Base-by-base conservation (phyloP, 768 basidiomycete species). In the Amylocystis lapponica region DNA sequence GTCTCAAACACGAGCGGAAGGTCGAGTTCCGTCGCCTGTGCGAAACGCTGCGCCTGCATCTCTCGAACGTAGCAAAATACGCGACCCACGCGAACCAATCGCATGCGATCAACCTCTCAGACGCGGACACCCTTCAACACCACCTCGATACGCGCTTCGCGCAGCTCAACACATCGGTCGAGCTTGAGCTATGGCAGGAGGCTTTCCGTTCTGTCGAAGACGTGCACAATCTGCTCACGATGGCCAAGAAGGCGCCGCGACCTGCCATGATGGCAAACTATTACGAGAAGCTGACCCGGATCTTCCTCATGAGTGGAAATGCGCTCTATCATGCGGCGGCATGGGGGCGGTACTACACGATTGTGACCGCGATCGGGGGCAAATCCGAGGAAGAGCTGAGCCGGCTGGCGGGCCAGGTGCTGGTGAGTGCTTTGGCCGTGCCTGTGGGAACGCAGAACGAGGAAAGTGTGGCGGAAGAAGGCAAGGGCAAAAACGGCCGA, bases 201-300 rank as follows among this genome's bases (percentile, higher is more conserved):
- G 95, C 92, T 9, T 99, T 97, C 78, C 86, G 95, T 47, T 92
- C 91, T 31, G 92, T 97, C 47, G 95, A 99, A 64, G 95, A 99
- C 63, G 88, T 97, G 29, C 95, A 98, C 69, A 92, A 93, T 56
- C 76, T 98, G 27, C 79, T 99, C 51, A 88, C 83, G 10, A 83
- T 91, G 78, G 86, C 87, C 22, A 95, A 95, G 64, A 95, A 93
- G 66, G 81, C 89, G 0, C 90, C 92, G 1, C 83, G 91, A 26
- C 90, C 91, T 0, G 76, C 83, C 11, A 95, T 97, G 92, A 97
- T 98, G 94, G 91, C 92, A 46, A 92, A 89, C 64, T 98, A 97
- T 68, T 98, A 98, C 67, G 93, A 97, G 64, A 97, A 98, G 67
- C 79, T 97, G 51, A 89, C 94, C 32, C 86, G 85, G 59, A 95